Percentiles rank a stretch among this genome's conserved stretches.
phyloP scores from a whole-genome alignment of 805 yeast genomes.

The Isabelozyma heimii region DNA sequence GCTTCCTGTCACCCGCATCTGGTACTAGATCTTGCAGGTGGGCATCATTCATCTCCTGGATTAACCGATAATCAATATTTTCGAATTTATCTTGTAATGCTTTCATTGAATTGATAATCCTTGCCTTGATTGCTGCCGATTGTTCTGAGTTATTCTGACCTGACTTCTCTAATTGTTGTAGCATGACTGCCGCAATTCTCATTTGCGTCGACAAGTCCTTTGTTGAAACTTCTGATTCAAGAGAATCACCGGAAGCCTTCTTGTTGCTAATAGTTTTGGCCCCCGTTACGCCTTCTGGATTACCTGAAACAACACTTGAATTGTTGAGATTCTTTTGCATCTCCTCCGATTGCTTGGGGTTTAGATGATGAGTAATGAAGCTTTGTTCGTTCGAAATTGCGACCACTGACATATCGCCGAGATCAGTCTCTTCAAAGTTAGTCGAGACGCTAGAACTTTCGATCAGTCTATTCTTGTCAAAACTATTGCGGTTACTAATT shows the following conservation, averaged over 20 bases:
- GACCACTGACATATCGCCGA: constrained; percentile 72
- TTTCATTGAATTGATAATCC: constrained; percentile 33
- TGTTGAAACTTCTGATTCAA: constrained; percentile 22
- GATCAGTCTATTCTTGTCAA: neutral
- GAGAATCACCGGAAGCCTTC: constrained; percentile 14
- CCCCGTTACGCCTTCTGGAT: neutral
- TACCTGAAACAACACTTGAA: constrained; percentile 4
- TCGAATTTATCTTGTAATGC: constrained; percentile 41
- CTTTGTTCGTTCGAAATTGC: constrained; percentile 41
- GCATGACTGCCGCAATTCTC: constrained; percentile 95
- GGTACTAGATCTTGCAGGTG: constrained; percentile 56
- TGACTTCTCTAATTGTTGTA: constrained; percentile 81
- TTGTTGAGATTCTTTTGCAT: constrained; percentile 3
- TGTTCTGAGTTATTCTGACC: constrained; percentile 52
- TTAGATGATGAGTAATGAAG: constrained; percentile 14
- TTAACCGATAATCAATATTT: constrained; percentile 27
- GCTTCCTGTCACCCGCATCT: constrained; percentile 75
- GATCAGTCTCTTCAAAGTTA: constrained; percentile 47
- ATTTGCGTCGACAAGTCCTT: constrained; percentile 81
- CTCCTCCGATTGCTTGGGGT: constrained; percentile 4
- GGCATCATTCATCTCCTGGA: constrained; percentile 53
- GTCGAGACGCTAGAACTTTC: neutral
- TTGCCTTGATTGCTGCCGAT: constrained; percentile 19
- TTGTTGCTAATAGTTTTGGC: constrained; percentile 54
- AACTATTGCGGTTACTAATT: neutral